Conservation (phyloP, 495 filamentous ascomycete genomes). For the Terfezia claveryi region DNA sequence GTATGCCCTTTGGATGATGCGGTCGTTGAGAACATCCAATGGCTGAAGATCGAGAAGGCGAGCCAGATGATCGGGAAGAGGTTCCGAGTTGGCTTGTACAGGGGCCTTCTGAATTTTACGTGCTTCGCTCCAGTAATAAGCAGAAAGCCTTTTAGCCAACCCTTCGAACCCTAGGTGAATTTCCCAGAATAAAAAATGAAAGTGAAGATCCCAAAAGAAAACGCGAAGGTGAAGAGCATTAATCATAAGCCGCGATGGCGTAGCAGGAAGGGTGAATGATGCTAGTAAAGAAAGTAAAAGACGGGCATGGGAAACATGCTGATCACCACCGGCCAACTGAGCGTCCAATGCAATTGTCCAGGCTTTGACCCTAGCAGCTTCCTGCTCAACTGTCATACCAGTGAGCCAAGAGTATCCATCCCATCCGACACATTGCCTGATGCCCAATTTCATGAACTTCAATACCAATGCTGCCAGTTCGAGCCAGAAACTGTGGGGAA, state of each 20-base stretch:
- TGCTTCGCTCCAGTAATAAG: constrained; percentile 62
- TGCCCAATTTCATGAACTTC: constrained; percentile 58
- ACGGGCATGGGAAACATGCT: constrained; percentile 69
- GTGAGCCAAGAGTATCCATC: constrained; percentile 53
- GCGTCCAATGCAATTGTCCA: constrained; percentile 92
- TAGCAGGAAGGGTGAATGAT: constrained; percentile 66
- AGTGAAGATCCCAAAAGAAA: constrained; percentile 67
- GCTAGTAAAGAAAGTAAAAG: constrained; percentile 74
- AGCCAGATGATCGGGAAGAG: constrained; percentile 53
- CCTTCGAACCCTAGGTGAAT: constrained; percentile 40
- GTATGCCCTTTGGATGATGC: constrained; percentile 64
- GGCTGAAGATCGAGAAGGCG: constrained; percentile 52
- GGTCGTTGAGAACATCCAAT: constrained; percentile 53
- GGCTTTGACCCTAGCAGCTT: constrained; percentile 67
- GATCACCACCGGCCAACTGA: constrained; percentile 82
- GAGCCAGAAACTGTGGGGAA: constrained; percentile 72
- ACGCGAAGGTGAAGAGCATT: constrained; percentile 82
- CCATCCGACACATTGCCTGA: constrained; percentile 58
- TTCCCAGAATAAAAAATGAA: constrained; percentile 72
- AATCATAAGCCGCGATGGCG: constrained; percentile 68
- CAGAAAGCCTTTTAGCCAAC: constrained; percentile 44
- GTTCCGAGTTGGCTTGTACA: constrained; percentile 32
- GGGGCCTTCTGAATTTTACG: constrained; percentile 31
- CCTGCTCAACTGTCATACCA: constrained; percentile 64
- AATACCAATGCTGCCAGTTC: constrained; percentile 61